Base-by-base conservation (phyloP, 106 monocot genomes). In the Xerophyta viscosa region DNA sequence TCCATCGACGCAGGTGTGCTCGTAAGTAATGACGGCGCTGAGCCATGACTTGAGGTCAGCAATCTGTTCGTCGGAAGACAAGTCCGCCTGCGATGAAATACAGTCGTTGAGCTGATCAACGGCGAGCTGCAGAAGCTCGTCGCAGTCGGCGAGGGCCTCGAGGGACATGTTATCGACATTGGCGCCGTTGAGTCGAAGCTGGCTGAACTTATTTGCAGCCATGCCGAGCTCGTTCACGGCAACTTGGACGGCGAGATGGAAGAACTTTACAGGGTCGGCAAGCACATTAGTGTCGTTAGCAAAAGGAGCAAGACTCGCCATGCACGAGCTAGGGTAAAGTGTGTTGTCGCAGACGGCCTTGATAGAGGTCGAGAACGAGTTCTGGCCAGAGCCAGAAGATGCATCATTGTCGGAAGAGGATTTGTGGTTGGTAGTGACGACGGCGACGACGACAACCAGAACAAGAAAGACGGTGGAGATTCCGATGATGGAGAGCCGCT, bases 1-100 rank as follows among this genome's bases (percentile, higher is more conserved):
- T 22, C 57, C 68, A 31, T 61, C 68, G 3, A 49, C 24, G 69
- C 79, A 79, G 8, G 64, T 74, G 3, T 79, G 39, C 37, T 69
- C 54, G 56, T 79, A 33, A 0, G 79, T 73, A 2, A 79, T 39
- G 12, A 60, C 55, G 41, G 59, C 25, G 23, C 65, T 66, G 14
- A 66, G 56, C 65, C 65, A 66, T 12, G 42, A 55, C 46, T 55
- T 56, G 37, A 56, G 44, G 24, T 66, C 65, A 20, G 54, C 64
- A 11, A 54, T 20, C 17, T 18, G 27, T 10, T 49, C 57, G 6
- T 11, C 24, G 20, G 47, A 27, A 13, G 60, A 15, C 18, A 69
- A 29, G 25, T 52, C 68, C 24, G 29, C n/a, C n/a, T n/a, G 0
- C 13, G 41, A 10, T 12, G 29, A 23, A 2, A 69, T 21, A 20